phyloP scores from a whole-genome alignment of 352 stramenopile genomes.

The Hyphochytrium catenoides region DNA sequence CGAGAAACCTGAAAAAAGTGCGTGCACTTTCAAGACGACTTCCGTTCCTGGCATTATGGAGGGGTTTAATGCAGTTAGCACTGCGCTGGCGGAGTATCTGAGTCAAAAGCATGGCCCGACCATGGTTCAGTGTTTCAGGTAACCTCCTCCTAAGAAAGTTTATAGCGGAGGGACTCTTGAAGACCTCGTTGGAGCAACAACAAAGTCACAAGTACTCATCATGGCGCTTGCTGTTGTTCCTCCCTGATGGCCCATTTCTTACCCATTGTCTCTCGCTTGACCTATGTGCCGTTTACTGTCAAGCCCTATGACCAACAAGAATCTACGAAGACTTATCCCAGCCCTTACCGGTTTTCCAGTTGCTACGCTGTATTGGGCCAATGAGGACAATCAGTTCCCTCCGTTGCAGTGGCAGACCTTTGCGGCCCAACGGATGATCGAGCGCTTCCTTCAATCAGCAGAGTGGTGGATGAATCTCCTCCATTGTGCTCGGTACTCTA shows the following conservation, averaged over 20 bases:
- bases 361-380: slow-evolving; percentile 51
- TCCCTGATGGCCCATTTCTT: no score
- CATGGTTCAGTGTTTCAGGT: no score
- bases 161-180: no score
- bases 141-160: no score
- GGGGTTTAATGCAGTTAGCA: slow-evolving; percentile 61
- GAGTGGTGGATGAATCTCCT: slow-evolving; percentile 70
- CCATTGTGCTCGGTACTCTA: slow-evolving; percentile 45
- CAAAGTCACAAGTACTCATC: no score
- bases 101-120: slow-evolving; percentile 60
- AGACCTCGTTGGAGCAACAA: no score
- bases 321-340: slow-evolving; percentile 47
- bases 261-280: no score
- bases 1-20: no score
- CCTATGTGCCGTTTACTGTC: slow-evolving; percentile 53
- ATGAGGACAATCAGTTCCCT: slow-evolving; percentile 48
- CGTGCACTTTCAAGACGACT: slow-evolving; percentile 6
- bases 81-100: slow-evolving; percentile 40
- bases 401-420: slow-evolving; percentile 81
- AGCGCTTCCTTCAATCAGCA: slow-evolving; percentile 46
- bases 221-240: no score
- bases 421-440: slow-evolving; percentile 39
- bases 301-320: slow-evolving; percentile 34
- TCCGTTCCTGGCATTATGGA: slow-evolving; percentile 44
- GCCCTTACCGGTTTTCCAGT: slow-evolving; percentile 77